Evolutionary conservation across 805 yeast species (phyloP).

Genomic region (Spathaspora hagerdaliae): DNA sequence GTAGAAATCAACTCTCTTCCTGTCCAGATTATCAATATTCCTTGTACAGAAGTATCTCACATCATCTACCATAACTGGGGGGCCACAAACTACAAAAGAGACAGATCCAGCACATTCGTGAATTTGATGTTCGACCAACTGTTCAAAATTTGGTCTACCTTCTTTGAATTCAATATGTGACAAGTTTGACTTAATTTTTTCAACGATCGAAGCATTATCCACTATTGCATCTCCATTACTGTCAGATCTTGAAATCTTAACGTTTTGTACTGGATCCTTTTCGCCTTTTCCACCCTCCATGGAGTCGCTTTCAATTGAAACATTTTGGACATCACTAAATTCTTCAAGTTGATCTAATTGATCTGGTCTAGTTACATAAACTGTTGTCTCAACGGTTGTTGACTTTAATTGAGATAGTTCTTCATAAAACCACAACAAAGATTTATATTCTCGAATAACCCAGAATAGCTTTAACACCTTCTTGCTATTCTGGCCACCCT

Average conservation of each 20-base stretch:
- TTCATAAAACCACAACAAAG: slow-evolving; percentile 45
- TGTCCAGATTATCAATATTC: slow-evolving; percentile 29
- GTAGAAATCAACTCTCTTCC: slow-evolving; percentile 59
- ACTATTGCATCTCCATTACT: slow-evolving; percentile 66
- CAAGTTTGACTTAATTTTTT: slow-evolving; percentile 13
- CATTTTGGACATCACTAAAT: not conserved
- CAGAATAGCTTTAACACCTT: slow-evolving; percentile 48
- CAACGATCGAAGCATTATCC: slow-evolving; percentile 17
- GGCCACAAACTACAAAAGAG: slow-evolving; percentile 63
- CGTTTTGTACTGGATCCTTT: not conserved
- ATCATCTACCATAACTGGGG: slow-evolving; percentile 54
- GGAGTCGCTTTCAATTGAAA: slow-evolving; percentile 38
- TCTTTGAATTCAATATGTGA: slow-evolving; percentile 33
- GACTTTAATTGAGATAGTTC: slow-evolving; percentile 29
- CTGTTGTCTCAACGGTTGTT: slow-evolving; percentile 19
- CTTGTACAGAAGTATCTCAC: slow-evolving; percentile 45
- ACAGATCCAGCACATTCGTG: slow-evolving; percentile 38
- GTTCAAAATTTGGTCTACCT: slow-evolving; percentile 40
- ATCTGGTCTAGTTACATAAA: slow-evolving; percentile 18
- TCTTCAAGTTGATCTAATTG: not conserved
- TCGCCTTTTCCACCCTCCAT: not conserved
- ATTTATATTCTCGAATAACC: slow-evolving; percentile 52
- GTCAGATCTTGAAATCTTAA: slow-evolving; percentile 39
- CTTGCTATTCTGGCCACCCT: slow-evolving; percentile 13
- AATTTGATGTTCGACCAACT: slow-evolving; percentile 13